Evolutionary conservation across 352 stramenopile genomes (phyloP).

Genomic region (Phytopythium ostracodes): DNA sequence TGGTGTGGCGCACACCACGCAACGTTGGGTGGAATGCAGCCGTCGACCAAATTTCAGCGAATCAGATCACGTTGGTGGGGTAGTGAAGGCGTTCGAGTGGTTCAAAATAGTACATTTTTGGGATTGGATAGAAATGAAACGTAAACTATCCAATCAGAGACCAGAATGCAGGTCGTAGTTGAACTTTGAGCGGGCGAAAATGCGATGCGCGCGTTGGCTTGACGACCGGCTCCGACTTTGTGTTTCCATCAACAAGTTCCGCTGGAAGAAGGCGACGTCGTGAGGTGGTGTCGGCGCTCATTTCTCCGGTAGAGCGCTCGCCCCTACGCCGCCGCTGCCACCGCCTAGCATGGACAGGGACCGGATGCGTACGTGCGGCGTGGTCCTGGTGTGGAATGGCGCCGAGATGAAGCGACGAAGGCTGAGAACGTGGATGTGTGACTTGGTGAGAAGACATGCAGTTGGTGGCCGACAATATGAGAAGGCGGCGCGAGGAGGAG

Average conservation of each 20-base stretch:
- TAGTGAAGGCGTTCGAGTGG: not conserved
- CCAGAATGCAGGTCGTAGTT: not conserved
- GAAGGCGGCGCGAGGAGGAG: conserved; percentile 24
- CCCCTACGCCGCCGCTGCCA: not conserved
- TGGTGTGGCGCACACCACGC: conserved; percentile 1
- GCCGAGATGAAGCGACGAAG: too few species aligned
- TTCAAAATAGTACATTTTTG: not conserved
- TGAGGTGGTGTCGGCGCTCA: not conserved
- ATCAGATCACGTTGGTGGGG: not conserved
- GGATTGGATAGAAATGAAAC: conserved; percentile 1
- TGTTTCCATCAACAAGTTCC: conserved; percentile 12
- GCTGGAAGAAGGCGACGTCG: not conserved
- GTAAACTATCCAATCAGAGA: not conserved
- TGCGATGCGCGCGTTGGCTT: not conserved
- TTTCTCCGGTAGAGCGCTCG: not conserved
- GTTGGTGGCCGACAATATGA: conserved; percentile 5
- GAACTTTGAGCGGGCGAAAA: conserved; percentile 3
- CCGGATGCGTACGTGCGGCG: not conserved
- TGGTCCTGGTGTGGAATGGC: too few species aligned
- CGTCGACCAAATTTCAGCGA: not conserved
- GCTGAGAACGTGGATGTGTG: not conserved
- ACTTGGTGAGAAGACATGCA: conserved; percentile 1
- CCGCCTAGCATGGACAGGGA: not conserved
- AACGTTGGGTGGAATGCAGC: conserved; percentile 6
- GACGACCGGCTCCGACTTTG: not conserved